Evolutionary conservation across 225 moss, liverwort and hornwort genomes (phyloP), one percentile per base, ranked within the genome.

Genomic region (Polytrichum formosum): DNA sequence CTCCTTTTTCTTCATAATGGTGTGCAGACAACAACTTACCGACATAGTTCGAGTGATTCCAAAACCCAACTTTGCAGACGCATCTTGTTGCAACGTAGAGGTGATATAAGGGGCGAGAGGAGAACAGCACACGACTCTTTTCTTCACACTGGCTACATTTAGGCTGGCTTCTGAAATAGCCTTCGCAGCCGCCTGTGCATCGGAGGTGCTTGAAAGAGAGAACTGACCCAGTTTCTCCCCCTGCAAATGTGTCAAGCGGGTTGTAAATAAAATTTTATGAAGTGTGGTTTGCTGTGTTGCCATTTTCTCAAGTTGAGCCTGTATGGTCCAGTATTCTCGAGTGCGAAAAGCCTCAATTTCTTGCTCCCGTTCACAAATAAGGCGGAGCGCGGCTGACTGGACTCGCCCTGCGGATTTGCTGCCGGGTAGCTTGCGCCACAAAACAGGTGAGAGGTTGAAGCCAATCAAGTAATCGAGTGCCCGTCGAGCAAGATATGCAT

Each of bases 401-500:
- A 98, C 97, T 9, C 97, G 94, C 5, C 97, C 97, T 4, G 97
- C 97, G 26, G 97, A 98, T 71, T 90, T 98, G 75, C 97, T 98
- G 61, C 97, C 97, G 19, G 97, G 97, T 29, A 98, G 90, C 75
- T 98, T 98, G 72, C 94, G 92, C 97, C 97, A 98, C 21, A 98
- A 91, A 55, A 98, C 92, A 28, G 97, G 97, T 6, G 94, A 98
- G 7, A 98, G 87, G 66, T 85, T 92, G 70, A 98, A 98, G 35
- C 97, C 97, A 69, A 98, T 98, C 20, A 98, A 76, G 29, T 98
- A 98, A 66, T 98, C 97, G 25, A 98, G 80, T 0, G 97, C 97
- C 23, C 97, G 86, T 21, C 97, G 90, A 19, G 97, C 97, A 61
- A 94, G 91, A 68, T 98, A 98, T 0, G 97, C 97, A 73, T 94